phyloP scores from a whole-genome alignment of 306 rosid genomes.

The Medicago arabica region DNA sequence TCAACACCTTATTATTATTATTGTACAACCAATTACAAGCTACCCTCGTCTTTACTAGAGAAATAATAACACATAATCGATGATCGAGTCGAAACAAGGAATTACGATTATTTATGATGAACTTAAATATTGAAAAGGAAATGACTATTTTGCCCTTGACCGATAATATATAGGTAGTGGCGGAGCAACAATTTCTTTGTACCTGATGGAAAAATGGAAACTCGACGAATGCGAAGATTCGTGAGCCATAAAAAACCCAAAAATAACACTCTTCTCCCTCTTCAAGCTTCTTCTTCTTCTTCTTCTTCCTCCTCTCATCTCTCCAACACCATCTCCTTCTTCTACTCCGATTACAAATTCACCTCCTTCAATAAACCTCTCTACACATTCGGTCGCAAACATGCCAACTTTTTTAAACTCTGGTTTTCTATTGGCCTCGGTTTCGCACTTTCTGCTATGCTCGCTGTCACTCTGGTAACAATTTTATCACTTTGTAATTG shows the following conservation, averaged over 20 bases:
- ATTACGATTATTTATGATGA: no score
- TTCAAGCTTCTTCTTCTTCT: not conserved
- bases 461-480: not conserved
- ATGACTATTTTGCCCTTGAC: no score
- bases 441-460: not conserved
- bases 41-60: no score
- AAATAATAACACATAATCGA: no score
- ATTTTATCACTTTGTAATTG: not conserved
- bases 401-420: not conserved
- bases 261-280: constrained; percentile 3
- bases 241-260: not conserved
- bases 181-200: not conserved
- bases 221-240: constrained; percentile 7
- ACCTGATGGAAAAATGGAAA: not conserved
- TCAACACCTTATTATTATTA: no score
- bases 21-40: no score
- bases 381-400: not conserved
- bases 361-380: not conserved
- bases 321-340: not conserved
- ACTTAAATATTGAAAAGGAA: no score
- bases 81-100: no score
- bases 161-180: no score
- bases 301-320: not conserved
- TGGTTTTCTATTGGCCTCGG: constrained; percentile 16
- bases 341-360: constrained; percentile 16